A percentile compares a stretch with the other conserved stretches of the same genome.
Evolutionary conservation across 1,284 basidiomycete genomes (phyloP).

Genomic region (Fomitopsis palustris): DNA sequence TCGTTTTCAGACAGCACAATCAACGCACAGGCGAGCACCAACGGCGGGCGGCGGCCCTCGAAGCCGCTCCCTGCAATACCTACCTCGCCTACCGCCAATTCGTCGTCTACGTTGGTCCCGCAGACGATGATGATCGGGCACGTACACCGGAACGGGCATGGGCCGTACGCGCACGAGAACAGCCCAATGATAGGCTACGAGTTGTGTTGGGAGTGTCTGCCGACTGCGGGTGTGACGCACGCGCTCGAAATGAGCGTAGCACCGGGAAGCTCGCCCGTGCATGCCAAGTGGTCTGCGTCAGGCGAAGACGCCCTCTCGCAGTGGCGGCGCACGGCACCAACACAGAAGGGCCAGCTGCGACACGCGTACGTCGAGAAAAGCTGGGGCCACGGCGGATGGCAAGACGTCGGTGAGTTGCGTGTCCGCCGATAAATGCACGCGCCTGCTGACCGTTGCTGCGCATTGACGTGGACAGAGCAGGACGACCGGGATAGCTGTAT

Average conservation of each 20-base stretch:
- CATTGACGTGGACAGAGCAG: slow-evolving; percentile 45
- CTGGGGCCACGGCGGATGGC: slow-evolving; percentile 81
- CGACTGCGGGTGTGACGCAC: slow-evolving; percentile 73
- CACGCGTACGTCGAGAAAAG: slow-evolving; percentile 84
- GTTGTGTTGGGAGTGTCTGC: slow-evolving; percentile 77
- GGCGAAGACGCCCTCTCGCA: slow-evolving; percentile 49
- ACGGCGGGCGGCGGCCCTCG: neutral
- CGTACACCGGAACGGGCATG: neutral
- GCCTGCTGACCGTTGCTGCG: neutral
- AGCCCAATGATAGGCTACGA: slow-evolving; percentile 59
- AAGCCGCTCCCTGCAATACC: slow-evolving; percentile 16
- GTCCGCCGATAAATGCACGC: neutral
- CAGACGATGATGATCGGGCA: neutral
- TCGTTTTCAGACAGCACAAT: slow-evolving; percentile 16
- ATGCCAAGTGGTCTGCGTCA: slow-evolving; percentile 36
- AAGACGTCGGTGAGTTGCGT: slow-evolving; percentile 70
- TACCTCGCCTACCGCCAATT: neutral
- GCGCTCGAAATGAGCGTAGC: slow-evolving; percentile 57
- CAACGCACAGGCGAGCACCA: slow-evolving; percentile 11
- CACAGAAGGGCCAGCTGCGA: slow-evolving; percentile 64
- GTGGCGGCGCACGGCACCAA: slow-evolving; percentile 63
- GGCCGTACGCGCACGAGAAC: neutral
- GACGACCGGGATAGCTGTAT: slow-evolving; percentile 58
- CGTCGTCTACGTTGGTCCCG: slow-evolving; percentile 5
- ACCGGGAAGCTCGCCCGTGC: slow-evolving; percentile 41